Conservation (phyloP, 495 filamentous ascomycete species). For the Penicillium goetzii region DNA sequence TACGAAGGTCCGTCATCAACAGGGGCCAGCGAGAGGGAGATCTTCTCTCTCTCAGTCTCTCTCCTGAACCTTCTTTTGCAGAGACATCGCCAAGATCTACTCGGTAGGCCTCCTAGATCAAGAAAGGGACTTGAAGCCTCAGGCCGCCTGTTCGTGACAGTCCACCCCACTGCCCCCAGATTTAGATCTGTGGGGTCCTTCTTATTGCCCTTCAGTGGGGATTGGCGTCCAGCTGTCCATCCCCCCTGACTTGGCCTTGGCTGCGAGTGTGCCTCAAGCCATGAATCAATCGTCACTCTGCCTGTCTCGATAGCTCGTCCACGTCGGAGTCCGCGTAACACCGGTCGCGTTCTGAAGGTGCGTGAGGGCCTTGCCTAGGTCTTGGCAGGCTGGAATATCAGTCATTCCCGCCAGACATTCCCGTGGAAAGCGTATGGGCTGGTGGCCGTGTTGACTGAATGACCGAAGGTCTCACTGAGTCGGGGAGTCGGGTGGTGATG, state of each 20-base stretch:
- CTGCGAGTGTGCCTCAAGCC: neutral
- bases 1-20: neutral
- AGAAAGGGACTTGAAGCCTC: neutral
- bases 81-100: neutral
- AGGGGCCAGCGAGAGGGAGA: neutral
- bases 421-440: slow-evolving; percentile 15
- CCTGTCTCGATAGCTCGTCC: slow-evolving; percentile 1
- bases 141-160: neutral
- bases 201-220: neutral
- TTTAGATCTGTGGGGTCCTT: neutral
- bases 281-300: neutral
- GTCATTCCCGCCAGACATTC: slow-evolving; percentile 28
- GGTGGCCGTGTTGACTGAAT: neutral
- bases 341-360: slow-evolving; percentile 33
- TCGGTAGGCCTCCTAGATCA: neutral
- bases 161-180: slow-evolving; percentile 8
- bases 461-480: slow-evolving; percentile 8
- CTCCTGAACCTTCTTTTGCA: slow-evolving; percentile 9
- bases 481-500: neutral
- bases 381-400: slow-evolving; percentile 29
- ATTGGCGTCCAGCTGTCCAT: neutral
- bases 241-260: slow-evolving; percentile 13
- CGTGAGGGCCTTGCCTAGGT: slow-evolving; percentile 18
- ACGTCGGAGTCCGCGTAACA: slow-evolving; percentile 16
- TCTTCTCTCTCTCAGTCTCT: neutral